Conservation (phyloP, 176 grass and related monocot species). For the Thalia dealbata region DNA sequence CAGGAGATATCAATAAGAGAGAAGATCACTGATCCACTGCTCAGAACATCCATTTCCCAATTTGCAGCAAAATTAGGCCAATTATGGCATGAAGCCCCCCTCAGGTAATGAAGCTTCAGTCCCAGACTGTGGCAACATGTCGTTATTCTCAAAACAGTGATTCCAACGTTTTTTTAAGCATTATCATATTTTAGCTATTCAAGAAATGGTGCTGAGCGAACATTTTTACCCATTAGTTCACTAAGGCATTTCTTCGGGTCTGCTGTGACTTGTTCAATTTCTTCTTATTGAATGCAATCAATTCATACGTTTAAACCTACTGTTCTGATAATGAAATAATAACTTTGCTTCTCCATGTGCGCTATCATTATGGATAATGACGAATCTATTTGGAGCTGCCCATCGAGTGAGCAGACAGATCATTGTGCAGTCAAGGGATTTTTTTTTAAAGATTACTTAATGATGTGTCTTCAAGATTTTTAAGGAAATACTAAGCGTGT, state of each 20-base stretch:
- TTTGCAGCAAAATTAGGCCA: slow-evolving; percentile 53
- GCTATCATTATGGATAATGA: too few species aligned
- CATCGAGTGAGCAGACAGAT: too few species aligned
- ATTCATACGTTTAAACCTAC: neutral
- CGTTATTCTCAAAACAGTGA: neutral
- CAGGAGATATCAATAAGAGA: slow-evolving; percentile 43
- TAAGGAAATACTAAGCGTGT: neutral
- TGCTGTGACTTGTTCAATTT: too few species aligned
- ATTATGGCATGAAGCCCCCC: slow-evolving; percentile 42
- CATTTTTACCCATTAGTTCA: too few species aligned
- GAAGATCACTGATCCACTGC: slow-evolving; percentile 34
- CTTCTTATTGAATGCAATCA: too few species aligned
- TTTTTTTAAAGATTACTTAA: too few species aligned
- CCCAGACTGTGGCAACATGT: neutral
- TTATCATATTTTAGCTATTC: neutral
- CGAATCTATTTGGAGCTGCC: too few species aligned
- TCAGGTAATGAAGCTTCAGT: slow-evolving; percentile 39
- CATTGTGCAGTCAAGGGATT: neutral
- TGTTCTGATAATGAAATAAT: neutral
- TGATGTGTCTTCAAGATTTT: neutral
- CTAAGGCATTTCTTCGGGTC: too few species aligned
- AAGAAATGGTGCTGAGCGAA: too few species aligned
- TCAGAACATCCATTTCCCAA: slow-evolving; percentile 46
- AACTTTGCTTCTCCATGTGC: neutral
- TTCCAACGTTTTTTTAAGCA: neutral